These are phyloP conservation scores for Candida ovalis DNA, from an alignment of 805 yeast genomes.

Conservation along the genomic window DNA sequence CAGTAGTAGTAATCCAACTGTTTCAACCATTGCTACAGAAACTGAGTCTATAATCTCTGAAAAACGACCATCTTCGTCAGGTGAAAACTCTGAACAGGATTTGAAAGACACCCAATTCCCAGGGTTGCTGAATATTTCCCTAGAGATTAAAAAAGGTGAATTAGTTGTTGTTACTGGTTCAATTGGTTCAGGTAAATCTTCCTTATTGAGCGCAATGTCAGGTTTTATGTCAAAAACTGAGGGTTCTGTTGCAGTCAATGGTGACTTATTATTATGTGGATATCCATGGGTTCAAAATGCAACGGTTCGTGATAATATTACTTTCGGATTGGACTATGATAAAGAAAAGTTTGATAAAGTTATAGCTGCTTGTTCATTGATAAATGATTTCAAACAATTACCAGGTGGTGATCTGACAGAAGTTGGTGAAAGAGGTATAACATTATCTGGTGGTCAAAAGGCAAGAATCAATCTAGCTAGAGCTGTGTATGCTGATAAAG, in stretches of 20 bases:
- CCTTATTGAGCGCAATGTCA: conserved; percentile 64
- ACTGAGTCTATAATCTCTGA: background rate
- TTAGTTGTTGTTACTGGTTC: conserved; percentile 68
- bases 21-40: background rate
- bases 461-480: conserved; percentile 77
- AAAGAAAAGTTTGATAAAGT: conserved; percentile 48
- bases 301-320: conserved; percentile 69
- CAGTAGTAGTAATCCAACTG: background rate
- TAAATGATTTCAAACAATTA: conserved; percentile 58
- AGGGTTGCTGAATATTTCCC: conserved; percentile 48
- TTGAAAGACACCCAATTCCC: conserved; percentile 30
- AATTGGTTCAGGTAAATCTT: conserved; percentile 79
- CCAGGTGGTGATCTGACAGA: conserved; percentile 77
- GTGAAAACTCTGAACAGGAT: conserved; percentile 5
- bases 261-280: conserved; percentile 52
- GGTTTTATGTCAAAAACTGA: conserved; percentile 60
- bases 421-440: conserved; percentile 83
- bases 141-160: conserved; percentile 56
- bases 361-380: conserved; percentile 62
- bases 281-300: conserved; percentile 83
- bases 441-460: conserved; percentile 87
- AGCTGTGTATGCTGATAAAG: conserved; percentile 67
- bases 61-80: background rate
- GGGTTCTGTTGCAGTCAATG: conserved; percentile 53
- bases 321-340: conserved; percentile 59